A percentile compares a stretch with the other conserved stretches of the same genome.
These are phyloP conservation scores for Trichoderma atrobrunneum DNA, from an alignment of 2,329 filamentous ascomycete species.

Conservation along the genomic window DNA sequence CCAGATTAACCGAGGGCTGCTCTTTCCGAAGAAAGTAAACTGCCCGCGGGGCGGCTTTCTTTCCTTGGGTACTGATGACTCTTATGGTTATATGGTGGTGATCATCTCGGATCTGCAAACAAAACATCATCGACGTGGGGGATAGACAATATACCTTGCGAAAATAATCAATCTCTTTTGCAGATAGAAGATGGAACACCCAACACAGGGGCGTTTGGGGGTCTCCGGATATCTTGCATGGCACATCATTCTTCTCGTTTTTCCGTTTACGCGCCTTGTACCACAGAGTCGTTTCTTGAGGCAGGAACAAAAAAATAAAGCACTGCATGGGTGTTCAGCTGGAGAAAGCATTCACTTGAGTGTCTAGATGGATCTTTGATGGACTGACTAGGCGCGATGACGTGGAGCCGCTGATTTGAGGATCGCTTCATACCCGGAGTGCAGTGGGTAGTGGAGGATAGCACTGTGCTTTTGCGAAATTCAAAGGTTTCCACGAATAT, in stretches of 20 bases:
- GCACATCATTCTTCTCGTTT: slow-evolving; percentile 50
- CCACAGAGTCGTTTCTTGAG: slow-evolving; percentile 44
- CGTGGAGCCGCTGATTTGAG: slow-evolving; percentile 61
- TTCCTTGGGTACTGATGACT: slow-evolving; percentile 50
- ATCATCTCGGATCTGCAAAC: slow-evolving; percentile 61
- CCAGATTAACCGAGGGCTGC: slow-evolving; percentile 98
- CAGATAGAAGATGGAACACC: slow-evolving; percentile 72
- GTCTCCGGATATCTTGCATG: slow-evolving; percentile 80
- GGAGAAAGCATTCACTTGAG: slow-evolving; percentile 59
- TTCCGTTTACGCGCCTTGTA: slow-evolving; percentile 45
- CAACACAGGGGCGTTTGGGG: slow-evolving; percentile 70
- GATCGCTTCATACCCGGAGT: slow-evolving; percentile 59
- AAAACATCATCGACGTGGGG: slow-evolving; percentile 47
- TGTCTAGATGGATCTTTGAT: slow-evolving; percentile 40
- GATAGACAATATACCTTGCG: slow-evolving; percentile 48
- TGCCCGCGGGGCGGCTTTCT: slow-evolving; percentile 45
- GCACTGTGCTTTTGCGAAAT: slow-evolving; percentile 59
- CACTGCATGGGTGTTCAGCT: slow-evolving; percentile 57
- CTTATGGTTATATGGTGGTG: slow-evolving; percentile 49
- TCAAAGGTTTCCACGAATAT: slow-evolving; percentile 52
- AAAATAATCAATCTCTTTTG: slow-evolving; percentile 50
- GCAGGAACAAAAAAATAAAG: slow-evolving; percentile 36
- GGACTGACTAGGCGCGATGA: slow-evolving; percentile 51
- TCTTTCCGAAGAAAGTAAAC: slow-evolving; percentile 99
- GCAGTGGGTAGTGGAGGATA: slow-evolving; percentile 47